phyloP scores from a whole-genome alignment of 164 flowering plant genomes.

The Akebia trifoliata region DNA sequence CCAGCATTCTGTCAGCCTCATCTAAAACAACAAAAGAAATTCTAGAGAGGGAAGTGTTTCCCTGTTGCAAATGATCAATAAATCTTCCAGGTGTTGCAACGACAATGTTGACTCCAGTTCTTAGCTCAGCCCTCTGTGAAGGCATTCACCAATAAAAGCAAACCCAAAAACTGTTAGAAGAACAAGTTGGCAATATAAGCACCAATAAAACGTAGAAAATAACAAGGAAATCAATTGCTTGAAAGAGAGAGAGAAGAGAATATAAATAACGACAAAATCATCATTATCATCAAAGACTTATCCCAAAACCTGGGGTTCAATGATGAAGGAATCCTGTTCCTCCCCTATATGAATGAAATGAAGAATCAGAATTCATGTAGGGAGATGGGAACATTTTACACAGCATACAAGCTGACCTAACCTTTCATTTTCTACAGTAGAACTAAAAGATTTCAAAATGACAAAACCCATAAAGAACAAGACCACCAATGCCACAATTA shows the following conservation, averaged over 20 bases:
- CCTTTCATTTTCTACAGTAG: too few relatives aligned
- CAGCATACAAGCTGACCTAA: too few relatives aligned
- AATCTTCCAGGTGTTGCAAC: conserved; percentile 81
- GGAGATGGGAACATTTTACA: too few relatives aligned
- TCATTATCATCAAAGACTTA: too few relatives aligned
- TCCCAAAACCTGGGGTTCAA: too few relatives aligned
- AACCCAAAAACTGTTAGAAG: not conserved
- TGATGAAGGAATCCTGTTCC: too few relatives aligned
- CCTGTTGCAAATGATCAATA: conserved; percentile 55
- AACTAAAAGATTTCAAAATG: not conserved
- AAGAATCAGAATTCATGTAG: too few relatives aligned
- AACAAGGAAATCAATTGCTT: not conserved
- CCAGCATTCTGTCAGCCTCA: conserved; percentile 80
- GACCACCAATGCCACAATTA: conserved; percentile 2
- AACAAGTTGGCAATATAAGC: not conserved
- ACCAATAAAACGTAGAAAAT: not conserved
- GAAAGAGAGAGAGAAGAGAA: not conserved
- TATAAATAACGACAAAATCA: not conserved
- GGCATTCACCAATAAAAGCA: not conserved
- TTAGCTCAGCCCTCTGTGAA: conserved; percentile 27
- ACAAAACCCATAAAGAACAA: not conserved
- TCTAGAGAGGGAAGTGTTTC: conserved; percentile 45
- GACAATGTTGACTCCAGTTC: conserved; percentile 50
- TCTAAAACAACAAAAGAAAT: conserved; percentile 53
- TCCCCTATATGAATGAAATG: too few relatives aligned